These are phyloP conservation scores for Nymphaea colorata DNA, from an alignment of 164 flowering plant species.

Conservation along the genomic window DNA sequence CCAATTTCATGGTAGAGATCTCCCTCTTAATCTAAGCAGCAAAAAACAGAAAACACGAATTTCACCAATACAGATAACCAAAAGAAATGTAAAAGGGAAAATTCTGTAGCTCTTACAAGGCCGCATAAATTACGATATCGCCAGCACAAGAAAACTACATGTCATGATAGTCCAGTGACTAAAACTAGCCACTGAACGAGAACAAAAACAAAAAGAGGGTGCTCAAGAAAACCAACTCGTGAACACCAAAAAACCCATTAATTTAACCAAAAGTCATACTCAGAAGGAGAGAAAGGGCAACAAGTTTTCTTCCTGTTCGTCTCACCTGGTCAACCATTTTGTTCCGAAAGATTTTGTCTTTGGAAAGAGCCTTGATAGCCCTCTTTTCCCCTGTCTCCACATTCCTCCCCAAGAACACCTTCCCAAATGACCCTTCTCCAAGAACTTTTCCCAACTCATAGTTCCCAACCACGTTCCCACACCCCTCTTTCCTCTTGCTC, in stretches of 20 bases:
- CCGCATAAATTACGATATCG: too few relatives aligned
- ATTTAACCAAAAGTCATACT: too few relatives aligned
- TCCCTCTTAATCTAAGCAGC: too few relatives aligned
- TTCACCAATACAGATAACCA: too few relatives aligned
- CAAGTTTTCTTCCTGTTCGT: too few relatives aligned
- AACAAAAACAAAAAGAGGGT: neutral
- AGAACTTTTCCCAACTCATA: constrained; percentile 8
- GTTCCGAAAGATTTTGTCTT: constrained; percentile 8
- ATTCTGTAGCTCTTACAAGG: too few relatives aligned
- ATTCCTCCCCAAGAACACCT: constrained; percentile 9
- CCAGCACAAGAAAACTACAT: too few relatives aligned
- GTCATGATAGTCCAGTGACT: neutral
- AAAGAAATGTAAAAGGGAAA: too few relatives aligned
- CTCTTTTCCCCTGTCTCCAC: constrained; percentile 11
- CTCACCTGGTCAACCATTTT: constrained; percentile 11
- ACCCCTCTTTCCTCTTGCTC: neutral
- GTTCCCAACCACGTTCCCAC: constrained; percentile 8
- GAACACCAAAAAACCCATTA: too few relatives aligned
- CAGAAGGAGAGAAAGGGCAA: neutral
- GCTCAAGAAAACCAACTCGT: constrained; percentile 9
- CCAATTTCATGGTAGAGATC: too few relatives aligned
- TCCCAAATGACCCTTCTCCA: constrained; percentile 9
- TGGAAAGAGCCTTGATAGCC: constrained; percentile 9
- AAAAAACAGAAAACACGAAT: too few relatives aligned
- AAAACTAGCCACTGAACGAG: neutral